Evolutionary conservation across 345 rosid species (phyloP).

Genomic region (Bruguiera gymnorhiza): DNA sequence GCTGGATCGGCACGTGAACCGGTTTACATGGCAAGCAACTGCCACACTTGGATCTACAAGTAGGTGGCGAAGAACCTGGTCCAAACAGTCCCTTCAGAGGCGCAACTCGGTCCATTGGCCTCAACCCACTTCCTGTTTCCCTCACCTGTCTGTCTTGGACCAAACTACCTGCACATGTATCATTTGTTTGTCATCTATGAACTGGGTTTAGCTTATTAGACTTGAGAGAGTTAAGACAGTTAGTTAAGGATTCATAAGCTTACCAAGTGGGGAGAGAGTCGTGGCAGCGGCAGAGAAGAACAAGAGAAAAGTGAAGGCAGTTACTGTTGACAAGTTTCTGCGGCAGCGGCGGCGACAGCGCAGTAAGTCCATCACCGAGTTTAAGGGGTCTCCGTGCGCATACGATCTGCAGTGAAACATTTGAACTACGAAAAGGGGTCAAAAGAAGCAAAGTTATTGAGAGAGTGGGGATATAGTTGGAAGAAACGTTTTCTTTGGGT

Average conservation of each 20-base stretch:
- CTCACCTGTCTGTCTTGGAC: constrained; percentile 32
- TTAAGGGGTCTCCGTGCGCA: neutral
- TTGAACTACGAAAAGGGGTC: neutral
- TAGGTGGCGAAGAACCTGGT: constrained; percentile 74
- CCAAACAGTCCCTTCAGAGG: constrained; percentile 48
- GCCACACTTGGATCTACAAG: constrained; percentile 88
- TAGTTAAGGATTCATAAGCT: neutral
- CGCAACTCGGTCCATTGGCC: constrained; percentile 20
- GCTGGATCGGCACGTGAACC: constrained; percentile 88
- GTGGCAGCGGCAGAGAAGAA: constrained; percentile 41
- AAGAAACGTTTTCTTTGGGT: neutral
- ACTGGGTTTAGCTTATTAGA: neutral
- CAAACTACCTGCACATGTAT: constrained; percentile 24
- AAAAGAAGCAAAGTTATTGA: neutral
- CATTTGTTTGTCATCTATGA: neutral
- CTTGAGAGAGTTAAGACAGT: neutral
- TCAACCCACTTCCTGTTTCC: constrained; percentile 26
- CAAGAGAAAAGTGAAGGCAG: constrained; percentile 53
- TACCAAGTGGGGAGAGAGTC: constrained; percentile 35
- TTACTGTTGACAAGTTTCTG: constrained; percentile 19
- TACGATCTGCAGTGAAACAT: neutral
- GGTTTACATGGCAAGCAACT: constrained; percentile 73
- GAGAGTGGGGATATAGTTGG: neutral
- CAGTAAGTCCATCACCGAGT: constrained; percentile 47
- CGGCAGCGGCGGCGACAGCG: constrained; percentile 18